Percentiles rank a stretch among this genome's conserved stretches.
These are phyloP conservation scores for Bathelium albidoporum DNA, from an alignment of 495 filamentous ascomycete genomes.

Conservation along the genomic window DNA sequence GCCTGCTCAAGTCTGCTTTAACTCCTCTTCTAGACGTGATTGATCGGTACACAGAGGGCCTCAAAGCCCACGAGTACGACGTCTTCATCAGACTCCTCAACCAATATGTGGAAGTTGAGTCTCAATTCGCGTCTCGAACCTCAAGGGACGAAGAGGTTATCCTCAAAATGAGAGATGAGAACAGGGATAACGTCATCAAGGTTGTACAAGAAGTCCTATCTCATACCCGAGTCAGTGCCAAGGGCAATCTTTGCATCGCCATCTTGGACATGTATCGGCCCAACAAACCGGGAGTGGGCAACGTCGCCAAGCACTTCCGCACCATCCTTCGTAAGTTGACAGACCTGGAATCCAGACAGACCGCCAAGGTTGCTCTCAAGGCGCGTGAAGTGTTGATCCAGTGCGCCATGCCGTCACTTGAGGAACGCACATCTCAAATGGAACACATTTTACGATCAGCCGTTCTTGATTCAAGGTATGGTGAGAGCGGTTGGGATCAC, in stretches of 20 bases:
- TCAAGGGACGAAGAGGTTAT: slow-evolving; percentile 90
- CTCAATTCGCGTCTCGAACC: slow-evolving; percentile 73
- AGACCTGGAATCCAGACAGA: slow-evolving; percentile 79
- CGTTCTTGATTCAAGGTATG: slow-evolving; percentile 93
- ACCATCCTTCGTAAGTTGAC: slow-evolving; percentile 73
- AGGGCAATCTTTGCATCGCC: slow-evolving; percentile 88
- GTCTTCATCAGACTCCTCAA: slow-evolving; percentile 69
- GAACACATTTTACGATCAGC: slow-evolving; percentile 96
- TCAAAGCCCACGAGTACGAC: slow-evolving; percentile 82
- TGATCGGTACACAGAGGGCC: slow-evolving; percentile 71
- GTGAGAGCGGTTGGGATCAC: slow-evolving; percentile 95
- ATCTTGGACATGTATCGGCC: slow-evolving; percentile 91
- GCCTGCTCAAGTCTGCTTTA: slow-evolving; percentile 61
- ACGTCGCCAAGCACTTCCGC: slow-evolving; percentile 81
- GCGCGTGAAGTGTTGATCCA: slow-evolving; percentile 95
- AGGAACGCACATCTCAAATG: slow-evolving; percentile 92
- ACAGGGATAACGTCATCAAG: slow-evolving; percentile 78
- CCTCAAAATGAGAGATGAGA: slow-evolving; percentile 84
- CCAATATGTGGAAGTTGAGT: slow-evolving; percentile 73
- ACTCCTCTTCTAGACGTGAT: slow-evolving; percentile 73
- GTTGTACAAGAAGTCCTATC: slow-evolving; percentile 85
- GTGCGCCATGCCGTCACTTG: slow-evolving; percentile 87
- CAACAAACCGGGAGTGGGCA: slow-evolving; percentile 81
- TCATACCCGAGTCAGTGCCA: slow-evolving; percentile 80
- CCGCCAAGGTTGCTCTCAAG: slow-evolving; percentile 93